Evolutionary conservation across 495 filamentous ascomycete genomes (phyloP), one percentile per base, ranked within the genome.

Genomic region (Friedmanniomyces simplex): DNA sequence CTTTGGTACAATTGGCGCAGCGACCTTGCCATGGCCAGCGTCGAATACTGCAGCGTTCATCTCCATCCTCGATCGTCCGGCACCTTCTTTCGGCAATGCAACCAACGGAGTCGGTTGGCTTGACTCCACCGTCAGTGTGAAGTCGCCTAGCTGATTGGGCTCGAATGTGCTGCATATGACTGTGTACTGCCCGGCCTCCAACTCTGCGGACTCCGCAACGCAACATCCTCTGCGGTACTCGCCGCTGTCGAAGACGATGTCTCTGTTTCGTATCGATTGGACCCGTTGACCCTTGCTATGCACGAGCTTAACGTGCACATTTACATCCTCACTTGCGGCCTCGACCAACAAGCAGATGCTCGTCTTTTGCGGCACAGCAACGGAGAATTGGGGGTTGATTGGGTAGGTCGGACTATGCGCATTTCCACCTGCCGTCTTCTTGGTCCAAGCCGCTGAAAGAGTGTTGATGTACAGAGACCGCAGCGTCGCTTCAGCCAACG

Each of bases 91-190:
- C 0, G 79, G 73, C 11, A 95, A 72, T 5, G 76, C 77, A 3
- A 69, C 68, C 8, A 91, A 58, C 0, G 58, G 37, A 5, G 34
- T 43, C 39, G 81, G 78, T 1, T 76, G 71, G 10, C 72, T 68
- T n/a, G 86, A 81, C 11, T 79, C 80, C 34, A 94, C 76, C 61
- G 80, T 81, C 25, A 98, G 74, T 1, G 75, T 81, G 71, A 94
- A 97, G n/a, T 74, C 75, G 1, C 81, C 89, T 1, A 80, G 70
- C 65, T 91, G 85, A 28, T 82, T 82, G 0, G 84, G 78, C 45
- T 95, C 88, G 66, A 94, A 96, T 1, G 93, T 95, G 8, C 86
- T 90, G 62, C 82, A 86, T 12, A 97, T 83, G 47, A 95, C 77
- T 0, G 89, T 96, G 70, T 97, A 97, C 0, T 74, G 77, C 2